A percentile compares a stretch with the other conserved stretches of the same genome.
Conservation (phyloP, 306 rosid species). For the Prunus kanzakura region DNA sequence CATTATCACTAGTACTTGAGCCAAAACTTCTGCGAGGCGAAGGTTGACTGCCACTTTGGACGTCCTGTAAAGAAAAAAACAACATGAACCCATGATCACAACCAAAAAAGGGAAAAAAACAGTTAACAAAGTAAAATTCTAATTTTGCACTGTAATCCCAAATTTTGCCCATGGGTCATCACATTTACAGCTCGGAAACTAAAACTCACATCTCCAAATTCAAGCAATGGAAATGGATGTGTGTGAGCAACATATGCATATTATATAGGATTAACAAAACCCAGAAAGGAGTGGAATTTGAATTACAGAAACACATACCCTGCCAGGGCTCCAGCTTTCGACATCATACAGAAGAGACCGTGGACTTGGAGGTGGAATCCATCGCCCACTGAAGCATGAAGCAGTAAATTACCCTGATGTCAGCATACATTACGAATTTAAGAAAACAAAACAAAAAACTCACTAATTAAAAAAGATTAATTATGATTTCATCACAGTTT, state of each 20-base stretch:
- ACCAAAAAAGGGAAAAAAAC: background rate
- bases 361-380: conserved; percentile 71
- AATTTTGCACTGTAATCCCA: background rate
- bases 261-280: background rate
- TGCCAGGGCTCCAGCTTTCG: conserved; percentile 76
- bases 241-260: background rate
- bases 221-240: background rate
- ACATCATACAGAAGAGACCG: conserved; percentile 73
- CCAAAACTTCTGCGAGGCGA: conserved; percentile 72
- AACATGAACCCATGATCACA: background rate
- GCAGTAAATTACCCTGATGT: conserved; percentile 82
- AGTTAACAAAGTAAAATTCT: background rate
- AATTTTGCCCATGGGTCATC: background rate
- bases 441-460: conserved; percentile 32
- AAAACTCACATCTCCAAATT: background rate
- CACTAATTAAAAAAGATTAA: conserved; percentile 28
- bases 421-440: conserved; percentile 70
- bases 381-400: conserved; percentile 97
- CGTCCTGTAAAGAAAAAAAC: conserved; percentile 42
- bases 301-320: conserved; percentile 64
- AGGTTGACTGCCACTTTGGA: conserved; percentile 53
- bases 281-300: background rate
- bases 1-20: conserved; percentile 69
- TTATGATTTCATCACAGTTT: conserved; percentile 22
- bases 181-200: background rate